Conservation (phyloP, 2,329 filamentous ascomycete species). For the Biscogniauxia marginata region DNA sequence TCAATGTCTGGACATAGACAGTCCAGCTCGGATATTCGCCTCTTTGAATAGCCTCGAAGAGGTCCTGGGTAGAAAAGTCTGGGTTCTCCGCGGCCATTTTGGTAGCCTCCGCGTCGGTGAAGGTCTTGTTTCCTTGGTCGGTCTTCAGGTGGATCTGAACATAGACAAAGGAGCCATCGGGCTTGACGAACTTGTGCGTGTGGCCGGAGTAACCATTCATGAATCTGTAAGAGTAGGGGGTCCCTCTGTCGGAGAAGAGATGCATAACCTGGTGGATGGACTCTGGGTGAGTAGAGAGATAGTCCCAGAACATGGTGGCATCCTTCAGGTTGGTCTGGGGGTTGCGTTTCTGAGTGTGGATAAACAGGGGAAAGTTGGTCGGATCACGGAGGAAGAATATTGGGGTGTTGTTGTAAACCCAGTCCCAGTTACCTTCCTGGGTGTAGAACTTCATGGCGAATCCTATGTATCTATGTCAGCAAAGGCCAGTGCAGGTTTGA, state of each 20-base stretch:
- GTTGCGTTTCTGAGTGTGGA: constrained; percentile 71
- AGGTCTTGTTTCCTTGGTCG: constrained; percentile 59
- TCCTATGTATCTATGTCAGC: constrained; percentile 36
- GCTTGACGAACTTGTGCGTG: constrained; percentile 65
- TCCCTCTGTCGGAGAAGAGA: constrained; percentile 64
- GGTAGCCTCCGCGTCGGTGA: constrained; percentile 57
- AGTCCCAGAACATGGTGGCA: constrained; percentile 64
- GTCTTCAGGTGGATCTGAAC: constrained; percentile 64
- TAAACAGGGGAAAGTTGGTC: constrained; percentile 70
- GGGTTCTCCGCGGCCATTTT: constrained; percentile 47
- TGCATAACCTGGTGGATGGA: constrained; percentile 62
- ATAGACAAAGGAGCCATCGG: constrained; percentile 64
- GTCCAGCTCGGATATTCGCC: constrained; percentile 65
- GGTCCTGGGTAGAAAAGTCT: constrained; percentile 61
- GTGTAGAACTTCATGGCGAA: constrained; percentile 74
- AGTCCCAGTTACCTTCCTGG: constrained; percentile 69
- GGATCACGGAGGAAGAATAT: constrained; percentile 74
- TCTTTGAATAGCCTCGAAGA: constrained; percentile 60
- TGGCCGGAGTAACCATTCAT: constrained; percentile 70
- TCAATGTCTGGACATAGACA: constrained; percentile 62
- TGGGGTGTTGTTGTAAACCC: constrained; percentile 70
- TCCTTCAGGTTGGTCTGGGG: constrained; percentile 62
- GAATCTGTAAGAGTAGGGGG: constrained; percentile 61
- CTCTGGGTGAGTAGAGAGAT: constrained; percentile 61
- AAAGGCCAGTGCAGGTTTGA: background rate